A percentile compares a stretch with the other conserved stretches of the same genome.
phyloP scores from a whole-genome alignment of 2,329 filamentous ascomycete species.

The Fusarium aywerte region DNA sequence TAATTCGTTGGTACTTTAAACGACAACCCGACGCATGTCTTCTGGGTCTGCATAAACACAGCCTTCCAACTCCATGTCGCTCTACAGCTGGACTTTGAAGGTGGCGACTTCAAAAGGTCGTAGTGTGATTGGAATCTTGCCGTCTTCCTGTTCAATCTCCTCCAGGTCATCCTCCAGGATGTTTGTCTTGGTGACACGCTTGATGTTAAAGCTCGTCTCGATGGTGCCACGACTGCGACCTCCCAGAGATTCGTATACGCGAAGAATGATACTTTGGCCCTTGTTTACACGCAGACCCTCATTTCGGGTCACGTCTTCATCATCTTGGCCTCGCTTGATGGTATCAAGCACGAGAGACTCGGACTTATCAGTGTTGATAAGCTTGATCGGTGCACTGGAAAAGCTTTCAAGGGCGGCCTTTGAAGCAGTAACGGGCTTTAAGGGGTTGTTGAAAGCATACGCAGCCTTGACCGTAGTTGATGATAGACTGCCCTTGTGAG shows the following conservation, averaged over 20 bases:
- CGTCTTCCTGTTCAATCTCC: conserved; percentile 63
- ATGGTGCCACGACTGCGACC: conserved; percentile 80
- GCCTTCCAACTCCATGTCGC: conserved; percentile 40
- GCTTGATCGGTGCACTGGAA: conserved; percentile 64
- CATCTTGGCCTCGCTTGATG: conserved; percentile 92
- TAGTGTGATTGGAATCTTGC: conserved; percentile 71
- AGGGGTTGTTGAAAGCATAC: conserved; percentile 89
- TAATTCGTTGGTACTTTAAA: conserved; percentile 1
- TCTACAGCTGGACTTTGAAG: conserved; percentile 70
- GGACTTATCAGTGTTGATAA: conserved; percentile 67
- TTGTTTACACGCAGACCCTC: conserved; percentile 71
- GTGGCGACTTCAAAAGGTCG: conserved; percentile 89
- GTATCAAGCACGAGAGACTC: conserved; percentile 82
- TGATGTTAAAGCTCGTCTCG: conserved; percentile 74
- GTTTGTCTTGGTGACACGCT: conserved; percentile 84
- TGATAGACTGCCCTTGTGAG: conserved; percentile 79
- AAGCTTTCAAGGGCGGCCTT: conserved; percentile 45
- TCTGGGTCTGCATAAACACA: conserved; percentile 41
- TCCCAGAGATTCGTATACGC: conserved; percentile 89
- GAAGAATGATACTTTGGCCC: conserved; percentile 82
- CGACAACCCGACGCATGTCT: conserved; percentile 18
- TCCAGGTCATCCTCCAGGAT: conserved; percentile 87
- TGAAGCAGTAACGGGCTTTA: conserved; percentile 56
- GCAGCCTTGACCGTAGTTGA: conserved; percentile 82
- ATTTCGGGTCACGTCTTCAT: conserved; percentile 74